These are phyloP conservation scores for Ogataea methylovora DNA, from an alignment of 805 yeast species.

Conservation along the genomic window DNA sequence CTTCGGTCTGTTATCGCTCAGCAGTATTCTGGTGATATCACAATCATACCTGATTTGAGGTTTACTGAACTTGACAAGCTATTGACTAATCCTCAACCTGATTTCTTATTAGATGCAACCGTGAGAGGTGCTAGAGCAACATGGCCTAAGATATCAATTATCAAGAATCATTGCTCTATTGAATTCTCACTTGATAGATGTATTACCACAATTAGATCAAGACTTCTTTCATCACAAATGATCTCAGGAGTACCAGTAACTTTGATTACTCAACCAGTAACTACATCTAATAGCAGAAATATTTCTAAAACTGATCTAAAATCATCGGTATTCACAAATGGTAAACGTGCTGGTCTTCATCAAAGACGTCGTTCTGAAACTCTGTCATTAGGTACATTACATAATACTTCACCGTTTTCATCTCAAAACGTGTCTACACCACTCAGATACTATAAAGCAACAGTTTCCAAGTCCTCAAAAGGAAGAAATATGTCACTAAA, in stretches of 20 bases:
- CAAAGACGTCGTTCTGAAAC: not conserved
- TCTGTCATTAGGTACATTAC: not conserved
- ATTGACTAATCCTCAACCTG: constrained; percentile 76
- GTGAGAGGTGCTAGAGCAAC: constrained; percentile 85
- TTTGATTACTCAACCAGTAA: not conserved
- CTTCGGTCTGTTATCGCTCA: constrained; percentile 73
- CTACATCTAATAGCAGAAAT: too few species aligned
- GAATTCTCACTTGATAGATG: constrained; percentile 83
- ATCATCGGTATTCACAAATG: too few species aligned
- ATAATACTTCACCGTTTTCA: too few species aligned
- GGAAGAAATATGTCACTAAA: too few species aligned
- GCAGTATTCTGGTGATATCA: constrained; percentile 87
- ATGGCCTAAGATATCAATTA: constrained; percentile 86
- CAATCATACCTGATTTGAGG: constrained; percentile 75
- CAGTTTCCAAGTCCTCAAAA: too few species aligned
- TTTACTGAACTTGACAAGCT: constrained; percentile 53
- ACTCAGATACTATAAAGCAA: too few species aligned
- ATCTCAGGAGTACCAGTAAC: not conserved
- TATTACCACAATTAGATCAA: constrained; percentile 58
- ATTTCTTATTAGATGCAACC: constrained; percentile 60
- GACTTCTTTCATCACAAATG: constrained; percentile 34
- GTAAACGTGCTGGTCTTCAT: too few species aligned
- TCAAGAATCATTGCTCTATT: constrained; percentile 82
- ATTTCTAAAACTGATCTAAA: not conserved
- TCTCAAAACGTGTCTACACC: too few species aligned